Conservation (phyloP, 306 rosid genomes). For the Trichosanthes truncata region DNA sequence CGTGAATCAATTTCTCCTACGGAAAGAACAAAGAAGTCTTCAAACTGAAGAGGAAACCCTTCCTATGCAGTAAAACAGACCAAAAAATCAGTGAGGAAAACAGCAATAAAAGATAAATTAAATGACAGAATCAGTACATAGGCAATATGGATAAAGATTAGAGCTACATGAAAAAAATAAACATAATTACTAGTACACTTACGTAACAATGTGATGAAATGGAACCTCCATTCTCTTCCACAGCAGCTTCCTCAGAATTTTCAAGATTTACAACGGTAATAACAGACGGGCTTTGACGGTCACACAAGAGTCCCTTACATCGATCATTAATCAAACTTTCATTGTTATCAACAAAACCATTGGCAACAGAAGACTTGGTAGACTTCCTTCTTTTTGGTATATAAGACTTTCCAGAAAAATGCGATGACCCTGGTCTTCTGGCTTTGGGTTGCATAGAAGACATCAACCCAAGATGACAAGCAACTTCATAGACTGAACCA, state of each 20-base stretch:
- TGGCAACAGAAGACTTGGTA: constrained; percentile 26
- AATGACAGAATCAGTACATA: not conserved
- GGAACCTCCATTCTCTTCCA: constrained; percentile 26
- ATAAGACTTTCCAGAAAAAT: constrained; percentile 37
- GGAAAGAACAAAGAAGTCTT: constrained; percentile 80
- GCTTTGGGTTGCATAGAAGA: constrained; percentile 49
- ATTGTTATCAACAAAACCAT: constrained; percentile 61
- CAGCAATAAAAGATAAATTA: constrained; percentile 9
- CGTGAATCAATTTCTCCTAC: constrained; percentile 76
- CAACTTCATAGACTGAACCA: constrained; percentile 93
- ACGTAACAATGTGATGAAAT: constrained; percentile 37
- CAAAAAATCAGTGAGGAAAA: constrained; percentile 24
- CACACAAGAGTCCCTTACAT: constrained; percentile 37
- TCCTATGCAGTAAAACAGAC: constrained; percentile 47
- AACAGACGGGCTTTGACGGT: constrained; percentile 29
- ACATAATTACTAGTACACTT: constrained; percentile 24
- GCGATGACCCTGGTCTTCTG: constrained; percentile 42
- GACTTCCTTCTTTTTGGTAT: constrained; percentile 63
- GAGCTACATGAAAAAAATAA: constrained; percentile 12
- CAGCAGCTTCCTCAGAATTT: constrained; percentile 30
- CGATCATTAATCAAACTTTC: constrained; percentile 28
- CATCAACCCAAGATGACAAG: constrained; percentile 70
- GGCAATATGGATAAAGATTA: not conserved
- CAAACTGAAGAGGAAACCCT: constrained; percentile 82
- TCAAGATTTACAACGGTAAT: constrained; percentile 29